These are phyloP conservation scores for Vicia sativa DNA, from an alignment of 306 rosid genomes.

Conservation along the genomic window DNA sequence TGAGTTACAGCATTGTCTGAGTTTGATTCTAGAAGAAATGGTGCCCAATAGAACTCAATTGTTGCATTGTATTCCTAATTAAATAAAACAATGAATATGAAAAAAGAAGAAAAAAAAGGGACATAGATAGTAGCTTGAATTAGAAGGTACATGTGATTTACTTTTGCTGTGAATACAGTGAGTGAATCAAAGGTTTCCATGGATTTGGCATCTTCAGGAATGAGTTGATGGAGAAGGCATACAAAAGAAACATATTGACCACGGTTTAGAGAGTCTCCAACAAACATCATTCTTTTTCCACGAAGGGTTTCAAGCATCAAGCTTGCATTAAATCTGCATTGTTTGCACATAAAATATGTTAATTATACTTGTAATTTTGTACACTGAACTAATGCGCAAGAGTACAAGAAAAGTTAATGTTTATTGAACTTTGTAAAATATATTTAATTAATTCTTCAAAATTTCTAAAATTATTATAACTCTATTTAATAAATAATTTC, in stretches of 20 bases:
- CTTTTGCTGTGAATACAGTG: constrained; percentile 90
- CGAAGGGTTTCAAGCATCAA: constrained; percentile 84
- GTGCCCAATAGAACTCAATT: constrained; percentile 99
- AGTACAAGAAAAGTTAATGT: not conserved
- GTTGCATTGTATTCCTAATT: constrained; percentile 81
- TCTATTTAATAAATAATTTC: no score
- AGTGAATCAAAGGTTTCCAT: constrained; percentile 88
- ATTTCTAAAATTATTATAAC: no score
- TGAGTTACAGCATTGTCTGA: constrained; percentile 77
- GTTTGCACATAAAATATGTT: constrained; percentile 2
- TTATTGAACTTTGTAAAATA: no score
- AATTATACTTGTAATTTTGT: not conserved
- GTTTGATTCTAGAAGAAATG: constrained; percentile 90
- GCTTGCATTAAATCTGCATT: constrained; percentile 76
- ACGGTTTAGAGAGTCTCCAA: constrained; percentile 89
- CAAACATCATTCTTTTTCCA: constrained; percentile 93
- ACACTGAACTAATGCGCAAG: not conserved
- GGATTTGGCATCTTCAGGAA: constrained; percentile 77
- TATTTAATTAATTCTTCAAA: no score
- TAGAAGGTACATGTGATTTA: constrained; percentile 26
- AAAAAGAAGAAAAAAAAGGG: not conserved
- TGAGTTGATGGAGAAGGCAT: constrained; percentile 82
- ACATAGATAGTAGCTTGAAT: no score
- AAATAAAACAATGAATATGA: not conserved
- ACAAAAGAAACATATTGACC: constrained; percentile 90